Conservation (phyloP, 306 rosid genomes). For the Cucurbita pepo region DNA sequence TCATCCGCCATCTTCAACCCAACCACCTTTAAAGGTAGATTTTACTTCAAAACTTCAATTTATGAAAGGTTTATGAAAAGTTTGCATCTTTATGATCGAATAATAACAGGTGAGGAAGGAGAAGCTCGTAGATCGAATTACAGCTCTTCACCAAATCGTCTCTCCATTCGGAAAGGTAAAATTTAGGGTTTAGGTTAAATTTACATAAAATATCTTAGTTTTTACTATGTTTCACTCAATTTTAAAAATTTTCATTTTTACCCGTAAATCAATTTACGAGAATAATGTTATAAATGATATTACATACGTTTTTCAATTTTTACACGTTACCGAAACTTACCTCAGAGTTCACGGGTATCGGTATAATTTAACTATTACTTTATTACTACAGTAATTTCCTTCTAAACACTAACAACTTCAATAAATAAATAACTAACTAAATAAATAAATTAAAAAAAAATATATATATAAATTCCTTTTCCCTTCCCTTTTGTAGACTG, state of each 20-base stretch:
- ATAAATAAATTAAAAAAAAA: no score
- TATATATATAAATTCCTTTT: no score
- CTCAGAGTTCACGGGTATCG: background rate
- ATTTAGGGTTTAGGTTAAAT: background rate
- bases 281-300: no score
- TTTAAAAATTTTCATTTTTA: no score
- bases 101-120: conserved; percentile 65
- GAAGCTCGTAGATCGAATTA: conserved; percentile 80
- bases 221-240: no score
- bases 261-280: no score
- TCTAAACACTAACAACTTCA: background rate
- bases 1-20: conserved; percentile 52
- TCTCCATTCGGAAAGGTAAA: conserved; percentile 90
- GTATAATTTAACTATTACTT: no score
- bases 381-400: background rate
- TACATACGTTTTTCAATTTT: no score
- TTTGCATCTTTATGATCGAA: background rate
- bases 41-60: background rate
- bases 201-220: no score
- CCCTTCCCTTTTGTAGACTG: conserved; percentile 77
- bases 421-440: no score
- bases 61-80: no score
- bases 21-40: conserved; percentile 66
- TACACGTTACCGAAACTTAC: no score
- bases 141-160: conserved; percentile 78